Base-by-base conservation (phyloP, 371 early-diverging fungal species). In the Mortierella sp. region DNA sequence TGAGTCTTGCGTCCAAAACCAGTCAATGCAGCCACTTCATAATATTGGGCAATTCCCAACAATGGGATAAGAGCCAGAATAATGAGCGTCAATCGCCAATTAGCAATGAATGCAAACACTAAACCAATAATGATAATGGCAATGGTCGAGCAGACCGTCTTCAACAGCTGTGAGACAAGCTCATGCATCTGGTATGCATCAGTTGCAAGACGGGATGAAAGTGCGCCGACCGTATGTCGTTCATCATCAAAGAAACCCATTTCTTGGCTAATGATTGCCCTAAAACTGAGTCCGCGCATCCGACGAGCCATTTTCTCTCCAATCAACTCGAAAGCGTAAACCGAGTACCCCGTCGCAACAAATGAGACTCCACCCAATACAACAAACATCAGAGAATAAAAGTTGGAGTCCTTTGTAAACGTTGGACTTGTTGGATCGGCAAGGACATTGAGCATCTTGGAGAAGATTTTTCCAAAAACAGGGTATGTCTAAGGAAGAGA, bases 211-310 rank as follows among this genome's bases (percentile, higher is more conserved):
- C 91, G 86, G n/a, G 95, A 84, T 4, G 94, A 92, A 44, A 97
- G 81, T 4, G 90, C 92, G 66, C 98, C 97, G 18, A 92, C 90
- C 45, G 86, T 89, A 81, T 97, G 88, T 45, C 86, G 84, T 47
- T 92, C 92, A 23, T 90, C 85, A 76, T 98, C 98, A 82, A 93
- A 97, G 74, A 86, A 98, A 7, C 85, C 92, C 64, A 96, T 90
- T 71, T 97, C 95, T 85, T 96, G 97, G 6, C 85, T 63, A 69
- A 93, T 64, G 70, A 92, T 81, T 4, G 87, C 80, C 1, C 37
- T 64, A 80, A 93, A 93, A 4, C 82, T 71, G 62, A 81, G 68
- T 21, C 75, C 62, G 12, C 94, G 85, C 51, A 94, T 68, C 6
- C 86, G 75, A 25, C 64, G 76, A 0, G 92, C 90, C 56, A 94